These are phyloP conservation scores for Sclerotinia borealis DNA, from an alignment of 2,329 filamentous ascomycete species.

Conservation along the genomic window DNA sequence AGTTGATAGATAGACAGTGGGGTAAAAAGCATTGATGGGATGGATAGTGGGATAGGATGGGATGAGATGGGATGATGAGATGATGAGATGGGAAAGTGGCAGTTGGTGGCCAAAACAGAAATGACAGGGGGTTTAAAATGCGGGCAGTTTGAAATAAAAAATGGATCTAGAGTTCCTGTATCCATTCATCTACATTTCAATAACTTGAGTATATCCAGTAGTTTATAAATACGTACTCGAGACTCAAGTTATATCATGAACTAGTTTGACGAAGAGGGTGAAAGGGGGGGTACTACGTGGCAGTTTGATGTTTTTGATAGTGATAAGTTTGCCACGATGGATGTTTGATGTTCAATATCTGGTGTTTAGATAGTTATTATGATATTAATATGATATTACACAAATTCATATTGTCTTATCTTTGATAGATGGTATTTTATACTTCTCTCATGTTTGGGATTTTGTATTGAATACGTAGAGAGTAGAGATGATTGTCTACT, in stretches of 20 bases:
- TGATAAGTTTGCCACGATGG: no score
- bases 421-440: no score
- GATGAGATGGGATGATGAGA: no score
- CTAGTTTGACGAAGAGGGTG: not conserved
- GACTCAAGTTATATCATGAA: not conserved
- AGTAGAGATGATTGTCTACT: no score
- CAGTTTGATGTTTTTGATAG: not conserved
- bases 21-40: conserved; percentile 1
- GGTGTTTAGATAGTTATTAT: no score
- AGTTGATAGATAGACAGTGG: conserved; percentile 1
- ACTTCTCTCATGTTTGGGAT: no score
- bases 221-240: no score
- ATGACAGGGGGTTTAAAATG: not conserved
- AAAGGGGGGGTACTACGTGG: conserved; percentile 1
- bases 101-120: no score
- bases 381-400: not conserved
- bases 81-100: not conserved
- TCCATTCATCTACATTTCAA: not conserved
- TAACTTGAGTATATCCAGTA: not conserved
- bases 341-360: no score
- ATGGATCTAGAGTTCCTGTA: not conserved
- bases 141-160: not conserved
- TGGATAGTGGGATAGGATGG: no score
- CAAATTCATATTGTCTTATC: no score
- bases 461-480: no score